These are phyloP conservation scores for Monosporozyma yasuniensis DNA, from an alignment of 805 yeast species.

Conservation along the genomic window DNA sequence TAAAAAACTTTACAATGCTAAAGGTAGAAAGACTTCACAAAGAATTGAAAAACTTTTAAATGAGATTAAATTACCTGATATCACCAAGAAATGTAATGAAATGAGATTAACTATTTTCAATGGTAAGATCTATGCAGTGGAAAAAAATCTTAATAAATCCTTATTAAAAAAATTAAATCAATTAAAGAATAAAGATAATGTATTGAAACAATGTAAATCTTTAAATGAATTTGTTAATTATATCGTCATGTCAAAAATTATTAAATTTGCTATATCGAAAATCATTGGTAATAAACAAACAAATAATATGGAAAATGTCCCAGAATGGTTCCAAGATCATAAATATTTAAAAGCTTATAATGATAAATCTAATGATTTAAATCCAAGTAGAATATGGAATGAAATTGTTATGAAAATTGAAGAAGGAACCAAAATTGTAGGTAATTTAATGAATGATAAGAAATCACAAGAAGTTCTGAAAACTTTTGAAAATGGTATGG, in stretches of 20 bases:
- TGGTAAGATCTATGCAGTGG: constrained; percentile 23
- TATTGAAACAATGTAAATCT: constrained; percentile 4
- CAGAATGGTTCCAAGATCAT: constrained; percentile 21
- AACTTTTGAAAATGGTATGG: constrained; percentile 33
- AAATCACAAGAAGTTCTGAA: constrained; percentile 40
- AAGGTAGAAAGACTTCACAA: constrained; percentile 25
- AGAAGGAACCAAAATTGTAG: constrained; percentile 24
- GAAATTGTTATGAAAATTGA: constrained; percentile 20
- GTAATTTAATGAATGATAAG: constrained; percentile 38
- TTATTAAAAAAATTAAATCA: constrained; percentile 9
- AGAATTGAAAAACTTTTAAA: constrained; percentile 16
- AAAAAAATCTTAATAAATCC: constrained; percentile 14
- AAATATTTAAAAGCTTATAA: constrained; percentile 21
- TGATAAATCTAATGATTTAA: constrained; percentile 28
- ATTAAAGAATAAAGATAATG: constrained; percentile 4
- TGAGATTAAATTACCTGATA: constrained; percentile 8
- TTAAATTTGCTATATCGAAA: constrained; percentile 18
- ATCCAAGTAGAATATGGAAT: constrained; percentile 42
- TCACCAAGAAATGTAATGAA: constrained; percentile 12
- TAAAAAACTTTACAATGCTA: constrained; percentile 24
- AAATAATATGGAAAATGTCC: constrained; percentile 8
- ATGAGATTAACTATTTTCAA: constrained; percentile 19
- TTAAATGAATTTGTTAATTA: constrained; percentile 16
- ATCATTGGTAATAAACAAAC: constrained; percentile 13
- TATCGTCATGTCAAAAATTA: constrained; percentile 21